phyloP scores from a whole-genome alignment of 2,329 filamentous ascomycete genomes.

The Drechslera avenae region DNA sequence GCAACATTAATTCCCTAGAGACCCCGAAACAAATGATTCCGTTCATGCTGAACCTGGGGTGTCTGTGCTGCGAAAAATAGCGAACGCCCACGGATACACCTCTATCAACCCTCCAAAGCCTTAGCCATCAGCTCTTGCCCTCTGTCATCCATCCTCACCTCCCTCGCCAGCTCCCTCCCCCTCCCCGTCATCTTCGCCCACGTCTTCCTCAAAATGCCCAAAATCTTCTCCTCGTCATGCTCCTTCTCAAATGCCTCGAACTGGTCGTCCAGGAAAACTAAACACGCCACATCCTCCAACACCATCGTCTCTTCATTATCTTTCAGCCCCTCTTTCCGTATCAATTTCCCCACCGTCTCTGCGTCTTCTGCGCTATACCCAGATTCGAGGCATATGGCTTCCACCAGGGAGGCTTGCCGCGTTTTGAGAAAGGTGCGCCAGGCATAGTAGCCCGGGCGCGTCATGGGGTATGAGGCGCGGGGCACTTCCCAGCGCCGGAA shows the following conservation, averaged over 20 bases:
- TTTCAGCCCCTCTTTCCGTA: slow-evolving; percentile 77
- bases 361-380: slow-evolving; percentile 61
- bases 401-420: slow-evolving; percentile 68
- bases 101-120: slow-evolving; percentile 34
- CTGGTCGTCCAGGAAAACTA: slow-evolving; percentile 87
- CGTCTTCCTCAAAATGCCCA: slow-evolving; percentile 55
- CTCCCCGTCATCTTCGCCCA: slow-evolving; percentile 50
- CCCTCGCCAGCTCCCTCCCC: slow-evolving; percentile 42
- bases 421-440: slow-evolving; percentile 79
- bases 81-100: background rate
- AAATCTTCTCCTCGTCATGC: slow-evolving; percentile 77
- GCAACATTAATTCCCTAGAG: too few species aligned
- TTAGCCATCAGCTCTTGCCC: slow-evolving; percentile 39
- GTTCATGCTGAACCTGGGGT: too few species aligned
- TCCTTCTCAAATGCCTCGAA: slow-evolving; percentile 78
- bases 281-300: slow-evolving; percentile 82
- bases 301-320: slow-evolving; percentile 70
- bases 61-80: background rate
- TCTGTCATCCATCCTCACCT: slow-evolving; percentile 42
- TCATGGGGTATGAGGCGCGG: slow-evolving; percentile 73
- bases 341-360: slow-evolving; percentile 69
- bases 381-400: slow-evolving; percentile 58
- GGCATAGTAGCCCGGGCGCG: slow-evolving; percentile 74
- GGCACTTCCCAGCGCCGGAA: slow-evolving; percentile 86
- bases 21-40: too few species aligned